Conservation (phyloP, 352 stramenopile genomes). For the Phytophthora chlamydospora region DNA sequence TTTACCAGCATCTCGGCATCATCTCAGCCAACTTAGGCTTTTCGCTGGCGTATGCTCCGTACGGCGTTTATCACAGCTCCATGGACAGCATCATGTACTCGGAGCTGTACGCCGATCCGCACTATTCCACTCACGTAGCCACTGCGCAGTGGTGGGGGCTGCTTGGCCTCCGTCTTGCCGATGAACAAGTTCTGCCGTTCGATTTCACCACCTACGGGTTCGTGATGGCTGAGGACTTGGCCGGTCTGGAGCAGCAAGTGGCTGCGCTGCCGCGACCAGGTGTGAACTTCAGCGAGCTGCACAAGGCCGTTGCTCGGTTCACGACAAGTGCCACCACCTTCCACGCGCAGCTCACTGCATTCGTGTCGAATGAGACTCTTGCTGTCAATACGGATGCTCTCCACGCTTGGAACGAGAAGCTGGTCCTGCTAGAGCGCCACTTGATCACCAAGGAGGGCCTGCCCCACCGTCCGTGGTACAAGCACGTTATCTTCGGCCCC, state of each 20-base stretch:
- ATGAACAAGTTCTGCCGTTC: slow-evolving; percentile 56
- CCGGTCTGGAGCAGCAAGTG: slow-evolving; percentile 31
- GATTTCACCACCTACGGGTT: slow-evolving; percentile 60
- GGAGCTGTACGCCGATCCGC: slow-evolving; percentile 60
- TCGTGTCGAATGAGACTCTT: slow-evolving; percentile 34
- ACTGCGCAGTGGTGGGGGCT: slow-evolving; percentile 58
- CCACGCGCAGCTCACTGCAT: slow-evolving; percentile 22
- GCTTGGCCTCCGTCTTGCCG: slow-evolving; percentile 54
- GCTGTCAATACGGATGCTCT: slow-evolving; percentile 17
- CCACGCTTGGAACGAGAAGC: slow-evolving; percentile 40
- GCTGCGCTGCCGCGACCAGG: slow-evolving; percentile 15
- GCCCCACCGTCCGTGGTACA: slow-evolving; percentile 49
- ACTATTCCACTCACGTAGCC: slow-evolving; percentile 51
- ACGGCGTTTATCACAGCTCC: slow-evolving; percentile 81
- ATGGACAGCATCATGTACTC: slow-evolving; percentile 85
- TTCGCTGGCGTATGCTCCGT: slow-evolving; percentile 25
- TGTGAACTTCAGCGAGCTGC: slow-evolving; percentile 44
- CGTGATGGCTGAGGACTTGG: slow-evolving; percentile 57
- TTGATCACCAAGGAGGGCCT: slow-evolving; percentile 44
- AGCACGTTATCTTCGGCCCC: slow-evolving; percentile 53
- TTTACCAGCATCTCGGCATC: slow-evolving; percentile 85
- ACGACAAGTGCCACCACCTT: slow-evolving; percentile 21
- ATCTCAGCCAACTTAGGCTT: slow-evolving; percentile 50
- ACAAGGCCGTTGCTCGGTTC: slow-evolving; percentile 46
- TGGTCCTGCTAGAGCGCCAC: slow-evolving; percentile 44